phyloP scores from a whole-genome alignment of 2,329 filamentous ascomycete species.

The Chaetomium strumarium region DNA sequence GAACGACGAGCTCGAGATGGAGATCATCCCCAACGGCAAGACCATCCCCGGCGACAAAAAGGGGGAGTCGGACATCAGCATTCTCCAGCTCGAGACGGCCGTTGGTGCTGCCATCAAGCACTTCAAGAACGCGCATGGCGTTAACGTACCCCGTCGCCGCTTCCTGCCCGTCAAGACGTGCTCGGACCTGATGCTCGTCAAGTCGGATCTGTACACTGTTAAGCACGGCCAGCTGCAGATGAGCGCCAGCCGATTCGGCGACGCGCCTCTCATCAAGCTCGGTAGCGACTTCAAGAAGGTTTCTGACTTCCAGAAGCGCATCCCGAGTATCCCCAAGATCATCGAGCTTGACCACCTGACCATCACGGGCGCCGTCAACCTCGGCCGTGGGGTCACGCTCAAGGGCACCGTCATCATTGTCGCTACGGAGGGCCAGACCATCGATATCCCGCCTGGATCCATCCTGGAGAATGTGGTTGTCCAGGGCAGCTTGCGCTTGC shows the following conservation, averaged over 20 bases:
- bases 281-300: conserved; percentile 99
- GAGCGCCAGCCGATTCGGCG: conserved; percentile 92
- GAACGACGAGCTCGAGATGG: conserved; percentile 97
- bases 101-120: conserved; percentile 98
- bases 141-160: conserved; percentile 94
- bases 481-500: conserved; percentile 81
- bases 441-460: conserved; percentile 93
- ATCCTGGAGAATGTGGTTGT: conserved; percentile 98
- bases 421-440: conserved; percentile 94
- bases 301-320: conserved; percentile 87
- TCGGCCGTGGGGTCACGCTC: conserved; percentile 88
- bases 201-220: conserved; percentile 97
- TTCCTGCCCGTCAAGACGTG: conserved; percentile 99
- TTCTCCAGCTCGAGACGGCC: conserved; percentile 96
- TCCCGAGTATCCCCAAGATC: conserved; percentile 82
- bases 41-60: conserved; percentile 98
- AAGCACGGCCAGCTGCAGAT: conserved; percentile 98
- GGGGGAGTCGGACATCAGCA: conserved; percentile 96
- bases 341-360: conserved; percentile 91
- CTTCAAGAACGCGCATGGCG: conserved; percentile 97
- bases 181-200: conserved; percentile 98
- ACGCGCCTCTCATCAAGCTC: conserved; percentile 96
- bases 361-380: conserved; percentile 94
- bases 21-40: conserved; percentile 99
- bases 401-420: conserved; percentile 99